Conservation (phyloP, 371 early-diverging fungal genomes). For the Mortierella sp. region DNA sequence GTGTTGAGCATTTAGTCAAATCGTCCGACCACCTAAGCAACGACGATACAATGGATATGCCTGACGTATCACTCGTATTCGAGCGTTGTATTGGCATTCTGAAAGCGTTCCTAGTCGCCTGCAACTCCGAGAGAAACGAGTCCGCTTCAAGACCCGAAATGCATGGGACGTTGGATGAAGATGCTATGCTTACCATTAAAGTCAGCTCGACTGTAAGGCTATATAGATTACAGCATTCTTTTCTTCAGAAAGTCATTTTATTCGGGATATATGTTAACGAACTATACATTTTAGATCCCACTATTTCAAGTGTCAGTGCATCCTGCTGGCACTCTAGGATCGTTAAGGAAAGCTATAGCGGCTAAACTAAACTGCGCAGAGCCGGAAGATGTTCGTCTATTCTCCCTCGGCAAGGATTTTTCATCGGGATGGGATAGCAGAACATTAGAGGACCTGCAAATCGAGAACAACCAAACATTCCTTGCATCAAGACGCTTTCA, state of each 20-base stretch:
- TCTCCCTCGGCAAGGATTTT: slow-evolving; percentile 45
- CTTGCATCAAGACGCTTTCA: slow-evolving; percentile 38
- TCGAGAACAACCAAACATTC: slow-evolving; percentile 49
- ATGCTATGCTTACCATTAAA: slow-evolving; percentile 43
- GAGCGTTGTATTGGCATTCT: slow-evolving; percentile 52
- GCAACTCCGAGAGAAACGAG: slow-evolving; percentile 19
- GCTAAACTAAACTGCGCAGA: slow-evolving; percentile 20
- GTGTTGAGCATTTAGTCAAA: slow-evolving; percentile 51
- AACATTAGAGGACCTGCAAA: slow-evolving; percentile 54
- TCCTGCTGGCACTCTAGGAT: slow-evolving; percentile 31
- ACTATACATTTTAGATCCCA: slow-evolving; percentile 16
- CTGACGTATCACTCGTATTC: slow-evolving; percentile 38
- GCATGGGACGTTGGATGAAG: slow-evolving; percentile 50
- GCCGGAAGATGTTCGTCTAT: slow-evolving; percentile 37
- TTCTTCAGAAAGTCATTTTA: background rate
- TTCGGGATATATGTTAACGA: background rate
- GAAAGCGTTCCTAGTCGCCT: slow-evolving; percentile 43
- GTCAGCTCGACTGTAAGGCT: slow-evolving; percentile 30
- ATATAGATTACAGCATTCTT: background rate
- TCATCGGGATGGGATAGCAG: slow-evolving; percentile 29
- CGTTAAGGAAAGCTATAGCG: slow-evolving; percentile 25
- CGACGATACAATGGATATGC: slow-evolving; percentile 7
- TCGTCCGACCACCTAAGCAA: slow-evolving; percentile 41
- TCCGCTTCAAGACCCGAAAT: slow-evolving; percentile 27
- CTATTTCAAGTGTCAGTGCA: slow-evolving; percentile 38